phyloP scores from a whole-genome alignment of 495 filamentous ascomycete genomes.

The Lasiosphaeria miniovina region DNA sequence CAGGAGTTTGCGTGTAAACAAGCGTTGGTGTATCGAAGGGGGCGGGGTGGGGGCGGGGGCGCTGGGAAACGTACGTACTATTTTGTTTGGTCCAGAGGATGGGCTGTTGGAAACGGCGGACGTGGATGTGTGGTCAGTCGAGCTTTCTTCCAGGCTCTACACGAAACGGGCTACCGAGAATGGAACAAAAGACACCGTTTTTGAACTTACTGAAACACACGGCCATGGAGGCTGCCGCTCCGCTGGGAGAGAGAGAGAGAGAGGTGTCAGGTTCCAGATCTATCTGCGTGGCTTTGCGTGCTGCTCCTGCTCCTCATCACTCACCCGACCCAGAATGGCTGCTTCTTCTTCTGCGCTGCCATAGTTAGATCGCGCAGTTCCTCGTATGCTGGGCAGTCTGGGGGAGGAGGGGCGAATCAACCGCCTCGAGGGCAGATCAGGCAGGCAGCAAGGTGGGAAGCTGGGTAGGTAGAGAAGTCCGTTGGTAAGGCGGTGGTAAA shows the following conservation, averaged over 20 bases:
- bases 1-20: not conserved
- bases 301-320: not conserved
- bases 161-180: no score
- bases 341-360: conserved; percentile 21
- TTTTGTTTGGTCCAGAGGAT: conserved; percentile 40
- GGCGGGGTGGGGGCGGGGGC: not conserved
- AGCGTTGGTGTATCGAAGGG: not conserved
- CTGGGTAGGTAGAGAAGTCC: no score
- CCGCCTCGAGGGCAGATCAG: not conserved
- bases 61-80: conserved; percentile 24
- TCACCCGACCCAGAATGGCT: conserved; percentile 37
- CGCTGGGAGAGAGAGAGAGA: conserved; percentile 17
- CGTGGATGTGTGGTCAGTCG: not conserved
- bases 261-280: conserved; percentile 1
- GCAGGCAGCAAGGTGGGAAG: not conserved
- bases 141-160: no score
- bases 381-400: not conserved
- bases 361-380: not conserved
- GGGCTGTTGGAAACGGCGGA: conserved; percentile 20
- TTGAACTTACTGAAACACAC: conserved; percentile 40
- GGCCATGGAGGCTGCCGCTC: conserved; percentile 40
- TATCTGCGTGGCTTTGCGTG: no score
- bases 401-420: not conserved
- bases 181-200: not conserved
- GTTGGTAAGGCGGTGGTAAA: no score